Evolutionary conservation across 306 rosid species (phyloP), one percentile per base, ranked within the genome.

Genomic region (Fragaria ananassa): DNA sequence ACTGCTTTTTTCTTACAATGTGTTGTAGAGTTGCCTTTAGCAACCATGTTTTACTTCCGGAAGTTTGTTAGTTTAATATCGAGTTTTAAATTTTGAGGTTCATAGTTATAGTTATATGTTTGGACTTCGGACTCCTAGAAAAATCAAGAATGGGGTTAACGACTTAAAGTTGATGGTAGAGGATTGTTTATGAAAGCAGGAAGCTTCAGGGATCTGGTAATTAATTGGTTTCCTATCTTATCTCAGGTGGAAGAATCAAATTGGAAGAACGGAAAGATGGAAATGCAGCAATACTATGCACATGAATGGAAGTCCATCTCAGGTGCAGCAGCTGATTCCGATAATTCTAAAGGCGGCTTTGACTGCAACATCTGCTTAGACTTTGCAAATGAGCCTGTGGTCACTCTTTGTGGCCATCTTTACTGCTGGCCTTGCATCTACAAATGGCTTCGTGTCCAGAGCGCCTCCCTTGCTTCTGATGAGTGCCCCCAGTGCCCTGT

Each of bases 351-450:
- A 37, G 90, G 84, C 49, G 84, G 89, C 71, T 96, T 91, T 13
- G 97, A 96, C 70, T 96, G 99, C 84, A 96, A 91, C 87, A 96
- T 96, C 76, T 96, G 99, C 86, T 76, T 96, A 46, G 98, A 96
- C 72, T 87, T 81, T 57, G 97, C 90, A 4, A 54, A 80, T 2
- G 99, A 92, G 68, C 99, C 99, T 0, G 90, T 96, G 21, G 99
- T 96, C 41, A 96, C 99, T 35, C 84, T 89, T 19, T 96, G 99
- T 41, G 99, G 99, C 61, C 99, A 96, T 84, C 93, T 96, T 46
- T 96, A 87, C 80, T 96, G 99, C 84, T 96, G 99, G 98, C 89
- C 96, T 34, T 96, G 99, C 87, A 92, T 96, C 88, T 96, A 92
- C 86, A 84, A 86, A 79, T 93, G 97, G 98, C 97, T 92, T 15